Percentiles rank a stretch among this genome's conserved stretches.
phyloP scores from a whole-genome alignment of 441 rosid species.

The Viola pubescens region DNA sequence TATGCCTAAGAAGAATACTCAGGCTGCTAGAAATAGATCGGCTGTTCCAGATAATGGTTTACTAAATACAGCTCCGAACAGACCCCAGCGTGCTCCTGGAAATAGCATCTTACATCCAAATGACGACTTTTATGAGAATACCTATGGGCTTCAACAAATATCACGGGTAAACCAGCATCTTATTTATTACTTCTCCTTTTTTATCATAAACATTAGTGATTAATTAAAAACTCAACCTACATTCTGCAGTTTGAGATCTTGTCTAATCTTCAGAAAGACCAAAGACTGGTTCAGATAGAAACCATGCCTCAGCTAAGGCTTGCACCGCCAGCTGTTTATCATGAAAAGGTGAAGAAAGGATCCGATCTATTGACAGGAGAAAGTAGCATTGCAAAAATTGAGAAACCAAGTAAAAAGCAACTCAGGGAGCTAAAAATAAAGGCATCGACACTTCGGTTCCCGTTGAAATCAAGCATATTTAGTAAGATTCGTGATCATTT shows the following conservation, averaged over 20 bases:
- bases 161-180: conserved; percentile 50
- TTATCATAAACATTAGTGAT: conserved; percentile 3
- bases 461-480: conserved; percentile 57
- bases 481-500: conserved; percentile 36
- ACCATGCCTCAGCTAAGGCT: conserved; percentile 77
- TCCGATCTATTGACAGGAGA: conserved; percentile 49
- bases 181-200: background rate
- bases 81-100: conserved; percentile 38
- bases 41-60: conserved; percentile 49
- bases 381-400: conserved; percentile 41
- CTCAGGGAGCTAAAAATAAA: conserved; percentile 44
- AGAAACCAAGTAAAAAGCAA: conserved; percentile 38
- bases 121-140: conserved; percentile 57
- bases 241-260: conserved; percentile 80
- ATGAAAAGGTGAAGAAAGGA: conserved; percentile 71
- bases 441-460: conserved; percentile 69
- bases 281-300: conserved; percentile 58
- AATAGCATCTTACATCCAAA: conserved; percentile 26
- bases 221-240: conserved; percentile 10
- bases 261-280: conserved; percentile 58
- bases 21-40: conserved; percentile 58
- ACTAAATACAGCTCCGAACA: conserved; percentile 42
- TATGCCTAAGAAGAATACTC: conserved; percentile 75
- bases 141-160: conserved; percentile 59
- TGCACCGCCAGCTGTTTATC: conserved; percentile 88